phyloP scores from a whole-genome alignment of 2,329 filamentous ascomycete species.

The Colletotrichum lupini region DNA sequence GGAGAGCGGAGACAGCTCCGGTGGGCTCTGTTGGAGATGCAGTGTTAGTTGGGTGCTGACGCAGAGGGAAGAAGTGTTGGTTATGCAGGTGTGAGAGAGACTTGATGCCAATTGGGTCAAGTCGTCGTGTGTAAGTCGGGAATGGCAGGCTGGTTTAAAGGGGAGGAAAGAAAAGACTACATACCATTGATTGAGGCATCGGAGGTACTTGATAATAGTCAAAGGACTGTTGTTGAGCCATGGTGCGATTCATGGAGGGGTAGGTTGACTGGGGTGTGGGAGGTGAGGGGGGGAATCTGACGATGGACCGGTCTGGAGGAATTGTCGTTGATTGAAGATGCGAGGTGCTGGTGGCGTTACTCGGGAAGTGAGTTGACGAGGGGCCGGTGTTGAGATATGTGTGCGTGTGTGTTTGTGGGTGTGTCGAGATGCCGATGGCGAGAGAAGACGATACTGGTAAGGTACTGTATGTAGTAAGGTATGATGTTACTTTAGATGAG shows the following conservation, averaged over 20 bases:
- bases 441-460: background rate
- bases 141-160: background rate
- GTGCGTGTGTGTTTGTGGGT: too few relatives aligned
- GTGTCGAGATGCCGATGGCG: conserved; percentile 20
- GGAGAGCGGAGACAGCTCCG: conserved; percentile 36
- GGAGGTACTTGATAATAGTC: conserved; percentile 32
- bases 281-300: background rate
- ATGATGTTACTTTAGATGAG: conserved; percentile 26
- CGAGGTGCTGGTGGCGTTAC: conserved; percentile 21
- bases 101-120: background rate
- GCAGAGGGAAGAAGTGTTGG: too few relatives aligned
- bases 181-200: conserved; percentile 32
- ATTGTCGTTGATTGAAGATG: background rate
- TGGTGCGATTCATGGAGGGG: conserved; percentile 29
- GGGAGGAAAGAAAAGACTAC: background rate
- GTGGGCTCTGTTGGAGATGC: conserved; percentile 14
- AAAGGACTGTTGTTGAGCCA: conserved; percentile 32
- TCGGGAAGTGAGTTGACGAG: background rate
- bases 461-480: background rate
- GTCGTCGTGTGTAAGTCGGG: background rate
- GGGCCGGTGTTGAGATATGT: conserved; percentile 1
- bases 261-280: background rate
- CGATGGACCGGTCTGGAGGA: conserved; percentile 2
- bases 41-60: conserved; percentile 15
- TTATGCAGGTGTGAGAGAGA: background rate